Evolutionary conservation across 176 grass and related monocot species (phyloP).

Genomic region (Otatea glauca): DNA sequence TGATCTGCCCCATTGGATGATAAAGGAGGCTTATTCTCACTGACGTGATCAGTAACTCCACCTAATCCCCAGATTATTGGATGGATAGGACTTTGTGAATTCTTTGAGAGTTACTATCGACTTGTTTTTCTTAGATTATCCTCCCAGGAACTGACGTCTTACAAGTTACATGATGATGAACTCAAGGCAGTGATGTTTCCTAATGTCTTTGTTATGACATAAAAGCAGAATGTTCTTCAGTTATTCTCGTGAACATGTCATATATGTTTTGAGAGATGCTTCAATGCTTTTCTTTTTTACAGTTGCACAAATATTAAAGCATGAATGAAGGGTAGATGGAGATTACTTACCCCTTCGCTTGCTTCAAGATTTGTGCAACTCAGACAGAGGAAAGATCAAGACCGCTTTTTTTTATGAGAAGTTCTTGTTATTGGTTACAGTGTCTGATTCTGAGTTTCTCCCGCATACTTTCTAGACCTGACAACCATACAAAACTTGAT

Average conservation of each 20-base stretch:
- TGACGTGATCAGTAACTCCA: neutral
- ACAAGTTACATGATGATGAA: neutral
- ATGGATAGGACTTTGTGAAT: neutral
- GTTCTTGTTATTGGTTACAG: neutral
- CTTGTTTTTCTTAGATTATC: neutral
- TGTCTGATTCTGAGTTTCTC: neutral
- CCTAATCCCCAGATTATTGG: neutral
- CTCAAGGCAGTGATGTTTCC: neutral
- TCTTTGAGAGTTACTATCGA: neutral
- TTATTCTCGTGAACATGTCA: neutral
- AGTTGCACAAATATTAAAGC: no score
- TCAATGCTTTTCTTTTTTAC: neutral
- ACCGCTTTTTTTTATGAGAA: neutral
- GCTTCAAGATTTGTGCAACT: no score
- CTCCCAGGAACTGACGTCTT: neutral
- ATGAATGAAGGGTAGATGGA: no score
- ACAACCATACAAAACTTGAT: no score
- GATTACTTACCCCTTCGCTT: no score
- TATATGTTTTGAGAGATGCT: no score
- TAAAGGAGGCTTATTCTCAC: neutral
- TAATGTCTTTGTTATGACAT: neutral
- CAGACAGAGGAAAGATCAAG: no score
- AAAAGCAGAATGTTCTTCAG: neutral
- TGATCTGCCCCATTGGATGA: neutral
- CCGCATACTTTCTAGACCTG: neutral